Base-by-base conservation (phyloP, 2,329 filamentous ascomycete genomes). In the Pseudogymnoascus sp. region DNA sequence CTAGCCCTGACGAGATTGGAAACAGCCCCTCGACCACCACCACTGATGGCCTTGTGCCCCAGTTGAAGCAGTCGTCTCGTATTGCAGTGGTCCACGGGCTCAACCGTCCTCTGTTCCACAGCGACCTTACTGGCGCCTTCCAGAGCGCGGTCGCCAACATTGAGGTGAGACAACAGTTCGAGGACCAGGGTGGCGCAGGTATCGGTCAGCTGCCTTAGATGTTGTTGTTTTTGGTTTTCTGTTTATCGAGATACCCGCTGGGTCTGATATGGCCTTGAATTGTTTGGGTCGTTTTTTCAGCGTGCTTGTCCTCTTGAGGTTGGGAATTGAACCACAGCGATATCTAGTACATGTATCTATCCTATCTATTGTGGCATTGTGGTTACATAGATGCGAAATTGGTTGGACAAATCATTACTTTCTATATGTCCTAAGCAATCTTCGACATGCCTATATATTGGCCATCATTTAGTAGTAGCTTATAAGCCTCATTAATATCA, bases 71-170 rank as follows among this genome's bases (percentile, higher is more conserved):
- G 73, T 69, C 67, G 28, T 73, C 67, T 65, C 76, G 73, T 69
- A 76, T 84, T 28, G 87, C 89, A 1, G 82, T 90, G 4, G 87
- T 97, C 15, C 88, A 93, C 68, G 90, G 93, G n/a, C 78, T 96
- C 67, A 95, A 96, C 75, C 80, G 90, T 69, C 93, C 95, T 4
- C 83, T 97, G 69, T 97, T 99, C 83, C 95, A 99, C 73, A 85
- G 96, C 62, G 95, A 97, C 74, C 77, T 97, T 61, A 95, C 91
- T 3, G 92, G 87, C 71, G 95, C 95, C 6, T 76, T 97, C 69
- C 90, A 97, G 75, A 91, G 88, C 69, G 93, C 92, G 2, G 85
- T 97, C 70, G 85, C 87, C 31, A 96, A 96, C 69, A 83, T 90
- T 0, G 84, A 91, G 75, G 81, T 80, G 0, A 77, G 81, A 62